Percentiles rank a stretch among this genome's conserved stretches.
Evolutionary conservation across 2,329 filamentous ascomycete genomes (phyloP).

Genomic region (Boeremia exigua): DNA sequence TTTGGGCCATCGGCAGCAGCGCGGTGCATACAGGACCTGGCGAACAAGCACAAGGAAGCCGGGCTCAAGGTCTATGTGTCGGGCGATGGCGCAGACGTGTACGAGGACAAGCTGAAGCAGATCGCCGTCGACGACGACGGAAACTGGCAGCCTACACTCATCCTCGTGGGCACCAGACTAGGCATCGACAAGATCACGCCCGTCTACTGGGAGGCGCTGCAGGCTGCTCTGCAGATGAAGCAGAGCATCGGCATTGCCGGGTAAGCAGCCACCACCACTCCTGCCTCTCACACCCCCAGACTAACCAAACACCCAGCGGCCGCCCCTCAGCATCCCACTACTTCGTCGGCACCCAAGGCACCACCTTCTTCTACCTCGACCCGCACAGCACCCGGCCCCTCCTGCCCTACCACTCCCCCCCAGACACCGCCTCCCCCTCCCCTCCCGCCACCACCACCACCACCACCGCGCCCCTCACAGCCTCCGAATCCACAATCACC

Average conservation of each 20-base stretch:
- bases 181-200: slow-evolving; percentile 94
- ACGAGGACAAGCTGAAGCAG: slow-evolving; percentile 84
- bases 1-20: slow-evolving; percentile 98
- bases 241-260: slow-evolving; percentile 97
- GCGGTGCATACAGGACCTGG: slow-evolving; percentile 85
- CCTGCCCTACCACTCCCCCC: slow-evolving; percentile 65
- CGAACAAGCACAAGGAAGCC: slow-evolving; percentile 66
- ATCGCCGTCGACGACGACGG: slow-evolving; percentile 72
- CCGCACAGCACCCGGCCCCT: slow-evolving; percentile 84
- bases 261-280: slow-evolving; percentile 58
- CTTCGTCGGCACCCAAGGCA: slow-evolving; percentile 75
- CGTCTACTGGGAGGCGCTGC: slow-evolving; percentile 94
- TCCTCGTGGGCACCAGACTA: slow-evolving; percentile 85
- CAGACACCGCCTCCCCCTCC: not conserved
- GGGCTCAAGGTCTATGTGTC: slow-evolving; percentile 84
- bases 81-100: slow-evolving; percentile 88
- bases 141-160: slow-evolving; percentile 80
- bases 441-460: not conserved
- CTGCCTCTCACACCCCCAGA: not conserved
- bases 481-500: slow-evolving; percentile 21
- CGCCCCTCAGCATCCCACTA: slow-evolving; percentile 89
- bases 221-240: slow-evolving; percentile 80
- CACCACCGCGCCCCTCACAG: slow-evolving; percentile 7
- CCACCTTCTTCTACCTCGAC: slow-evolving; percentile 91
- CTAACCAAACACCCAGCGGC: slow-evolving; percentile 63